Evolutionary conservation across 345 rosid species (phyloP).

Genomic region (Rhizophora apiculata): DNA sequence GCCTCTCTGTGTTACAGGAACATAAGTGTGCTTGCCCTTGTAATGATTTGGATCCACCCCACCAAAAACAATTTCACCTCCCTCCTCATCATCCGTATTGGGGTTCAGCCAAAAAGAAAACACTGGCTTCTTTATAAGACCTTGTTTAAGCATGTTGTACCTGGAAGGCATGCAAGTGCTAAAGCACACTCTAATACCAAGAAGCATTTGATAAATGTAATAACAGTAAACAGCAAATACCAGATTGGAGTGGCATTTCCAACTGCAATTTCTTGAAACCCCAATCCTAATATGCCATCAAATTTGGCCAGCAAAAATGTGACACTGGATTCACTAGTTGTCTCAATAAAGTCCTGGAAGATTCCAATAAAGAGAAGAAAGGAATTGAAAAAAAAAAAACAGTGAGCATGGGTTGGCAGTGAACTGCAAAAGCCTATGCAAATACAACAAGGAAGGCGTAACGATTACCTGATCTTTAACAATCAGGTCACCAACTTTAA

Average conservation of each 20-base stretch:
- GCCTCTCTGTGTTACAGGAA: constrained; percentile 34
- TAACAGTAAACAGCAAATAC: constrained; percentile 2
- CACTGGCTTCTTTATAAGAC: constrained; percentile 23
- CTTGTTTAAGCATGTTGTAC: constrained; percentile 32
- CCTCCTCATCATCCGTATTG: constrained; percentile 22
- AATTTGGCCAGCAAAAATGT: constrained; percentile 30
- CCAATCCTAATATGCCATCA: constrained; percentile 35
- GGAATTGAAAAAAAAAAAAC: neutral
- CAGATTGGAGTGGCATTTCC: constrained; percentile 31
- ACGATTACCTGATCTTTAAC: constrained; percentile 30
- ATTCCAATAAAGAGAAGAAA: neutral
- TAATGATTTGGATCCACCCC: constrained; percentile 32
- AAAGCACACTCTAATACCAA: neutral
- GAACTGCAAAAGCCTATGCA: neutral
- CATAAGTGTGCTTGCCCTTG: constrained; percentile 32
- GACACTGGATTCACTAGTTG: constrained; percentile 29
- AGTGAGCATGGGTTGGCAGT: neutral
- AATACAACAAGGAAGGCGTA: neutral
- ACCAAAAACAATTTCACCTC: constrained; percentile 35
- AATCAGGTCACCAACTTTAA: constrained; percentile 22
- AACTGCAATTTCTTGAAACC: constrained; percentile 32
- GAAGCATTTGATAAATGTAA: neutral
- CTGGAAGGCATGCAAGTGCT: constrained; percentile 11
- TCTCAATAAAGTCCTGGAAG: constrained; percentile 31
- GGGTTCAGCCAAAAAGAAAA: constrained; percentile 38